Percentiles rank a stretch among this genome's conserved stretches.
These are phyloP conservation scores for Aegilops sharonensis DNA, from an alignment of 176 grass and related monocot genomes.

Conservation along the genomic window DNA sequence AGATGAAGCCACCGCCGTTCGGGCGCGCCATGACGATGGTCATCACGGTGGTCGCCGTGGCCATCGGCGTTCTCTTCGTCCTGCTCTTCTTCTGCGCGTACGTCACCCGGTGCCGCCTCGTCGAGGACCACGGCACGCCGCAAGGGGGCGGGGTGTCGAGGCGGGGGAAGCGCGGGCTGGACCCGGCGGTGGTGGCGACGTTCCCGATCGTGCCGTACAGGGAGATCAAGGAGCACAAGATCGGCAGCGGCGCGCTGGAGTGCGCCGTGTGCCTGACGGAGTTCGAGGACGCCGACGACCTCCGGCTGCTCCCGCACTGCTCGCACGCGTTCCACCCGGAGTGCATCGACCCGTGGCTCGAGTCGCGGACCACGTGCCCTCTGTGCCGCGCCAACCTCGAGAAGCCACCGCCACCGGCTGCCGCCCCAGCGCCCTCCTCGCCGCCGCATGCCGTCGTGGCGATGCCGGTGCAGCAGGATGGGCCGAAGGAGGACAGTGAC, in stretches of 20 bases:
- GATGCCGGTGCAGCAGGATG: not conserved
- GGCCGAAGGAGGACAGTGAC: too few species aligned
- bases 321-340: constrained; percentile 92
- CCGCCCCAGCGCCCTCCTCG: not conserved
- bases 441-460: constrained; percentile 29
- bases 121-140: not conserved
- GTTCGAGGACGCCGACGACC: constrained; percentile 84
- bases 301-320: constrained; percentile 82
- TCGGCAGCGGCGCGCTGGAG: constrained; percentile 58
- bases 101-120: constrained; percentile 54
- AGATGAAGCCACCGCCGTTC: constrained; percentile 19
- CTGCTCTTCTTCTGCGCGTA: constrained; percentile 67
- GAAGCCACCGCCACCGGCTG: not conserved
- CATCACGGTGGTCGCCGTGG: constrained; percentile 45
- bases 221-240: constrained; percentile 71
- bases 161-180: constrained; percentile 49
- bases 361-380: constrained; percentile 63
- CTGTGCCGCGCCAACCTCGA: constrained; percentile 65
- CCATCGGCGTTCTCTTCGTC: constrained; percentile 71
- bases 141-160: not conserved
- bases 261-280: constrained; percentile 87
- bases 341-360: constrained; percentile 89
- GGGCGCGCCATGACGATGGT: constrained; percentile 56
- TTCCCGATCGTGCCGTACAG: constrained; percentile 65
- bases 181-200: constrained; percentile 49